Base-by-base conservation (phyloP, 805 yeast genomes). In the Barnettozyma californica region DNA sequence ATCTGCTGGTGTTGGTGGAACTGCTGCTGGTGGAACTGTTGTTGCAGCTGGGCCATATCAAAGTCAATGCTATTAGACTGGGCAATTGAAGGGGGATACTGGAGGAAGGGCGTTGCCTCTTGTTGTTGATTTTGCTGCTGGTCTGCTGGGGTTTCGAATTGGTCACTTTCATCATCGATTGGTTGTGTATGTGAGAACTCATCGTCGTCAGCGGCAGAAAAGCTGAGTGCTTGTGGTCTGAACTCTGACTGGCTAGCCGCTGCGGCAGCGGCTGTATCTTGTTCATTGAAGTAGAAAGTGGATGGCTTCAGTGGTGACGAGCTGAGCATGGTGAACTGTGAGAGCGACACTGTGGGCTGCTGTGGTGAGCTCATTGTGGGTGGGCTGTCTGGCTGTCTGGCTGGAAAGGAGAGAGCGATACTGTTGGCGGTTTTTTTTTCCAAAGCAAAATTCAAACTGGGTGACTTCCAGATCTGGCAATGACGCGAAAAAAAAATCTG, bases 301-400 rank as follows among this genome's bases (percentile, higher is more conserved):
- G 58, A 53, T 4, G 53, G 49, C 23, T 55, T 55, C 40, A 55
- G 26, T 5, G 58, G 58, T 1, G 58, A 55, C 9, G 55, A 52
- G 48, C 48, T 49, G 45, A 54, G 40, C 48, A 54, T 54, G 9
- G 56, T 47, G 48, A 48, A 54, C 21, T 54, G 53, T 1, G 57
- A 54, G 23, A 52, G 33, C 1, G 53, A 50, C 26, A 52, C 41
- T 4, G 50, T 37, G 29, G 44, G 55, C 14, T 53, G 47, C 8
- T 47, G 48, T 9, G 57, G 57, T 2, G 57, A 54, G 39, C 55
- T 52, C 57, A 52, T 53, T 19, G 10, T 31, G 27, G 27, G 29
- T 13, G 33, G 11, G 33, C 33, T 9, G 33, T 13, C 33, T 11
- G 16, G 33, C 33, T 29, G 11, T 13, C 33, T 13, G 16, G 16